Base-by-base conservation (phyloP, 2,329 filamentous ascomycete genomes). In the Colletotrichum simmondsii region DNA sequence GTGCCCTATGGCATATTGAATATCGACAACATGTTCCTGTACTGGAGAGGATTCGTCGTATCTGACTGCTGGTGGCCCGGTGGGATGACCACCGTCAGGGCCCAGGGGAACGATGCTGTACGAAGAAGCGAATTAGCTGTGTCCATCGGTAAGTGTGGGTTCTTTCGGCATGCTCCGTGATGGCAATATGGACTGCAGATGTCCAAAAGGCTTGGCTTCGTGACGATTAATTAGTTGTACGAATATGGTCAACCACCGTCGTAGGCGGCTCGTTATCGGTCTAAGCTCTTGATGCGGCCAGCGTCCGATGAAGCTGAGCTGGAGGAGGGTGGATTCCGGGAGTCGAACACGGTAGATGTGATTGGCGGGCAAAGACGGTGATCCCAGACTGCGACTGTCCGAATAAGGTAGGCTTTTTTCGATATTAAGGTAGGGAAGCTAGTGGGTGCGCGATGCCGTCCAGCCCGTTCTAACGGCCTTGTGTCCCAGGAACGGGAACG, bases 401-500 rank as follows among this genome's bases (percentile, higher is more conserved):
- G 65, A 69, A 60, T 68, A 49, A 49, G 42, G 42, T 49, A 72
- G 69, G 58, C 69, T 72, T 62, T 30, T 59, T 42, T 63, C 19
- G 32, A 72, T 63, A 65, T 61, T 65, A 22, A 10, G 42, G 42
- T 49, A 49, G 4, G 42, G 42, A 49, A 49, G 19, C 58, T 46
- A 32, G 35, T 35, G 65, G 65, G 53, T 24, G 58, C 10, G 46
- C 10, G 65, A 46, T 60, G 60, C 65, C 60, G 59, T 70, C 56
- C 60, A 65, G 56, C 53, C 66, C 66, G 70, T 62, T 35, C 26
- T 46, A 65, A 65, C 70, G 70, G 70, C 54, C 35, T 49, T 72
- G 65, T 46, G 67, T 60, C 35, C 70, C 66, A 70, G 65, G 60
- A 65, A 65, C 46, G 54, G 60, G 58, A 59, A 60, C 14, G 16